phyloP scores from a whole-genome alignment of 192 early-diverging fungal species.

The Podila horticola region DNA sequence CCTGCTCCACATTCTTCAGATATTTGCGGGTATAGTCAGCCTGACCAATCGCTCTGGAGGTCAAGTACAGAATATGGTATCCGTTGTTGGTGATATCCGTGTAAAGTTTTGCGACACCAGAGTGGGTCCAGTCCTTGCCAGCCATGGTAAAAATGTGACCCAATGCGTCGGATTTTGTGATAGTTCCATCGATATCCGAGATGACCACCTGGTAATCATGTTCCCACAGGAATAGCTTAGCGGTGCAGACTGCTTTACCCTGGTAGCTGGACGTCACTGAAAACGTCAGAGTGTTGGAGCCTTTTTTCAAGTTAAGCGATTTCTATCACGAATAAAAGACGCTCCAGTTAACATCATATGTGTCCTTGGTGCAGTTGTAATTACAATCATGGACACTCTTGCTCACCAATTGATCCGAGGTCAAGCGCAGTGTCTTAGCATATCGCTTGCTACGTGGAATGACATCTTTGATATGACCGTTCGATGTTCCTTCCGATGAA shows the following conservation, averaged over 20 bases:
- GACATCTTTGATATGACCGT: conserved; percentile 21
- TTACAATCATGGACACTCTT: too few species aligned
- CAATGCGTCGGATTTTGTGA: conserved; percentile 96
- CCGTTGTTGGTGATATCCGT: conserved; percentile 94
- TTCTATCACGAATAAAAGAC: conserved; percentile 27
- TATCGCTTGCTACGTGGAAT: conserved; percentile 57
- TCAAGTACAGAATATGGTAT: conserved; percentile 95
- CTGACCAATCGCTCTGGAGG: conserved; percentile 95
- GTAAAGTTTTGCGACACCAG: conserved; percentile 95
- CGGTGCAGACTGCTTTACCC: conserved; percentile 80
- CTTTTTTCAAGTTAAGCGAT: conserved; percentile 80
- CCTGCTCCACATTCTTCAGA: conserved; percentile 89
- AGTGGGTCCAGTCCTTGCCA: conserved; percentile 98
- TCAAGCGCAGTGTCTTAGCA: conserved; percentile 91
- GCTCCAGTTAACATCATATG: too few species aligned
- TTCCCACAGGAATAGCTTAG: conserved; percentile 91
- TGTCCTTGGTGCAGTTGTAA: too few species aligned
- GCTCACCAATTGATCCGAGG: conserved; percentile 83
- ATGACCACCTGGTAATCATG: conserved; percentile 89
- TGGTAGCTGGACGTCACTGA: conserved; percentile 82
- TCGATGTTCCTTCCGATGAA: conserved; percentile 8
- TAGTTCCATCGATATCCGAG: conserved; percentile 98
- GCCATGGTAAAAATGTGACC: conserved; percentile 98
- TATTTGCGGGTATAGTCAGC: conserved; percentile 93
- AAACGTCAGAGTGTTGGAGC: conserved; percentile 91